Evolutionary conservation across 2,329 filamentous ascomycete species (phyloP).

Genomic region (Aspergillus pseudoviridinutans): DNA sequence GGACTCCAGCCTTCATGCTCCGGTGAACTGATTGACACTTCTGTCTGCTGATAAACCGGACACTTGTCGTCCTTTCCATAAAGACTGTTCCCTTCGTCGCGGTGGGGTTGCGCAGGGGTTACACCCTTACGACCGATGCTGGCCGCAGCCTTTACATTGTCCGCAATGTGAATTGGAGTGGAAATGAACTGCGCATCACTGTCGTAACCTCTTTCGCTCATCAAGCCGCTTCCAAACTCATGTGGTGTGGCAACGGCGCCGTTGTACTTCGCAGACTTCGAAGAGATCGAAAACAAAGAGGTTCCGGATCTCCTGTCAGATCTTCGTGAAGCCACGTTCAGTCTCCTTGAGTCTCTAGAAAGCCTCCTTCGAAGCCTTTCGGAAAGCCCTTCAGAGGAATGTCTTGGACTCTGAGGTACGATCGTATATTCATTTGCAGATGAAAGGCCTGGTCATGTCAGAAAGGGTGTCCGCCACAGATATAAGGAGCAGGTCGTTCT

Average conservation of each 20-base stretch:
- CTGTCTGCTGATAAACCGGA: not conserved
- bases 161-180: slow-evolving; percentile 25
- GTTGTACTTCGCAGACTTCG: slow-evolving; percentile 9
- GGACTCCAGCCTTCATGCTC: slow-evolving; percentile 7
- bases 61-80: slow-evolving; percentile 2
- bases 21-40: slow-evolving; percentile 4
- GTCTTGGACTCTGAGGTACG: slow-evolving; percentile 4
- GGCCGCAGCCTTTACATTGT: slow-evolving; percentile 5
- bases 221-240: slow-evolving; percentile 31
- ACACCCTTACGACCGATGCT: slow-evolving; percentile 7
- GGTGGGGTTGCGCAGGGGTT: slow-evolving; percentile 5
- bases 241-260: slow-evolving; percentile 8
- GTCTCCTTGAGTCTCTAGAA: slow-evolving; percentile 27
- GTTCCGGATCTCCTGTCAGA: slow-evolving; percentile 12
- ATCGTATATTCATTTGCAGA: slow-evolving; percentile 8
- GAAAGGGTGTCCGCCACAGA: not conserved
- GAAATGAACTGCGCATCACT: slow-evolving; percentile 39
- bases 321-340: slow-evolving; percentile 8
- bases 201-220: slow-evolving; percentile 39
- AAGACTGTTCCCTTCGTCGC: slow-evolving; percentile 1
- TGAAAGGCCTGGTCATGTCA: slow-evolving; percentile 5
- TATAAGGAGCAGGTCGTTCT: not conserved
- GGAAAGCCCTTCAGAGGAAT: slow-evolving; percentile 23
- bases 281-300: slow-evolving; percentile 18
- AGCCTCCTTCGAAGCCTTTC: slow-evolving; percentile 29